Evolutionary conservation across 768 basidiomycete species (phyloP), one percentile per base, ranked within the genome.

Genomic region (Roridomyces roridus): DNA sequence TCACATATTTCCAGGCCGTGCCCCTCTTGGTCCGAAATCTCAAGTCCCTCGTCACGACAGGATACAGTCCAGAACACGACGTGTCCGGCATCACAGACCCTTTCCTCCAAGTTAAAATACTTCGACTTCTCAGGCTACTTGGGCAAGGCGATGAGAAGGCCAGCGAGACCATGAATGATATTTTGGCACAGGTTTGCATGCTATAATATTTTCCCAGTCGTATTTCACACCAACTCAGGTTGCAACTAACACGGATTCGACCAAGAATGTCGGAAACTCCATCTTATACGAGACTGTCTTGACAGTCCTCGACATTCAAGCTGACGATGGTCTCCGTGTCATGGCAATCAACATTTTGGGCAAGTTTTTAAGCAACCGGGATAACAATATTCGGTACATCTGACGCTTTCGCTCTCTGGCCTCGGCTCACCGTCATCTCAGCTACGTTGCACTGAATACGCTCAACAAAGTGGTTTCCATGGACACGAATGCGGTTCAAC

Each of bases 281-380:
- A 98, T 99, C 60, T 74, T 99, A 28, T 99, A 99, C 71, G 97
- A 99, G 76, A 96, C 96, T 0, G 96, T 98, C 6, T 80, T 98
- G 60, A 94, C 96, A 1, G 89, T 99, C 17, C 80, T 99, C 43
- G 96, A 99, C 63, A 98, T 98, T 59, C 95, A 99, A 67, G 96
- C 97, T 11, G 97, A 99, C 70, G 90, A 86, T 37, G 94, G 95
- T 18, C 77, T 99, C 20, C 88, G 97, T 2, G 96, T 98, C 41
- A 98, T 99, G 97, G 97, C 97, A 0, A 99, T 99, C 73, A 99
- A 99, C 70, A 98, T 98, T 54, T 83, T 99, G 29, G 97, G 97
- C 51, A 98, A 98, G 74, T 98, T 98, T 77, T 77, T 99, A 69
- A 89, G 92, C 70, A 99, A 99, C 74, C 83, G 93, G 29, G 97